Percentiles rank a stretch among this genome's conserved stretches.
phyloP scores from a whole-genome alignment of 352 stramenopile species.

The Phytopythium delawarense region DNA sequence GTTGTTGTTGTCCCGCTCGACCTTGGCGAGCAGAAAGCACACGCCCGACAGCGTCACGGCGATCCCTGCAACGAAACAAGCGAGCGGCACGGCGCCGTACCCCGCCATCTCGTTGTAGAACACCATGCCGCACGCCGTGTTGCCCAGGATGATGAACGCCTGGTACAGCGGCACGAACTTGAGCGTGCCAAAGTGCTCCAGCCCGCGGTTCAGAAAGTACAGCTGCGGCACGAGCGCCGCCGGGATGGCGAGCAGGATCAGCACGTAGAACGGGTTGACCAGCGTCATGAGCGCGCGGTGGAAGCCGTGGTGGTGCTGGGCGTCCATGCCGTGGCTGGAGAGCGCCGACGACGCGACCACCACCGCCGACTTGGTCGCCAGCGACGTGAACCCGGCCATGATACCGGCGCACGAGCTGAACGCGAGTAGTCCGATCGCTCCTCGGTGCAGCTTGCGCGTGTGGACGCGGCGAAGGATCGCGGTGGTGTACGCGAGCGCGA shows the following conservation, averaged over 20 bases:
- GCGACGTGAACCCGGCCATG: constrained; percentile 74
- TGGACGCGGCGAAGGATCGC: constrained; percentile 56
- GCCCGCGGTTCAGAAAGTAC: constrained; percentile 75
- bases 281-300: constrained; percentile 41
- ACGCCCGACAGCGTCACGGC: constrained; percentile 56
- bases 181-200: constrained; percentile 75
- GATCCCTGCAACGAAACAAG: constrained; percentile 51
- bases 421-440: constrained; percentile 47
- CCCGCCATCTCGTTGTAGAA: constrained; percentile 78
- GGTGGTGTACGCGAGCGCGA: constrained; percentile 40
- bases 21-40: constrained; percentile 58
- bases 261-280: constrained; percentile 64
- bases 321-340: constrained; percentile 10
- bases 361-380: constrained; percentile 71
- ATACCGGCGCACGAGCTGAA: constrained; percentile 73
- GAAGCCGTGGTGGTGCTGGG: neutral
- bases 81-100: constrained; percentile 40
- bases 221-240: constrained; percentile 59
- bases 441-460: constrained; percentile 43
- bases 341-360: constrained; percentile 54
- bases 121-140: constrained; percentile 69
- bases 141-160: constrained; percentile 79
- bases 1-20: constrained; percentile 20
- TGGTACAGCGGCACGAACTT: constrained; percentile 83
- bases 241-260: constrained; percentile 55